Base-by-base conservation (phyloP, 495 filamentous ascomycete genomes). In the Aspergillus wentii region DNA sequence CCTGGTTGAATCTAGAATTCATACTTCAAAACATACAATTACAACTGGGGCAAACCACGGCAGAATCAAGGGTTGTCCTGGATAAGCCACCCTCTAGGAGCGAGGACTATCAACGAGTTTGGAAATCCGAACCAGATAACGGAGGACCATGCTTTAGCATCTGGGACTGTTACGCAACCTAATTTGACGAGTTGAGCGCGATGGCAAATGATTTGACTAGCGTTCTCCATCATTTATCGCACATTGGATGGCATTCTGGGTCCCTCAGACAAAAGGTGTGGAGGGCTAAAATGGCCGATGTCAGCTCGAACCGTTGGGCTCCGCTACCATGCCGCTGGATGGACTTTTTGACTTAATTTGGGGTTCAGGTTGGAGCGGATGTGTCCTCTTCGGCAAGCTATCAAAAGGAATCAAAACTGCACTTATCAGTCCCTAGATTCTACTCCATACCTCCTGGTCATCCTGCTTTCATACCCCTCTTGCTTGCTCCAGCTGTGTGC, bases 261-360 rank as follows among this genome's bases (percentile, higher is more conserved):
- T 19, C 14, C 14, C 13, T n/a, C n/a, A n/a, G n/a, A n/a, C n/a
- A n/a, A n/a, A n/a, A 37, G 40, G 40, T 45, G 39, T 44, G 46
- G 44, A 41, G 40, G 43, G 22, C 20, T 26, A 20, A 11, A 20
- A 5, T 23, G 27, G 23, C 13, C 26, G 18, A 38, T n/a, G 18
- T 39, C 36, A 31, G 28, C 21, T 26, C 11, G 36, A 30, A 32
- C 23, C 11, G 20, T 14, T 22, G 10, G 4, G n/a, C 18, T 30
- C 18, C 17, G n/a, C 17, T 37, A 23, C n/a, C 9, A 6, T 33
- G 18, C 29, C 35, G 28, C 11, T 35, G 44, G 44, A 49, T 49
- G 54, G 54, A 54, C 25, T 41, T 58, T 57, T 54, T 58, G 48
- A 54, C 54, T 42, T 31, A 35, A 52, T 57, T 58, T 46, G 54